phyloP scores from a whole-genome alignment of 106 monocot species.

The Allium cepa region DNA sequence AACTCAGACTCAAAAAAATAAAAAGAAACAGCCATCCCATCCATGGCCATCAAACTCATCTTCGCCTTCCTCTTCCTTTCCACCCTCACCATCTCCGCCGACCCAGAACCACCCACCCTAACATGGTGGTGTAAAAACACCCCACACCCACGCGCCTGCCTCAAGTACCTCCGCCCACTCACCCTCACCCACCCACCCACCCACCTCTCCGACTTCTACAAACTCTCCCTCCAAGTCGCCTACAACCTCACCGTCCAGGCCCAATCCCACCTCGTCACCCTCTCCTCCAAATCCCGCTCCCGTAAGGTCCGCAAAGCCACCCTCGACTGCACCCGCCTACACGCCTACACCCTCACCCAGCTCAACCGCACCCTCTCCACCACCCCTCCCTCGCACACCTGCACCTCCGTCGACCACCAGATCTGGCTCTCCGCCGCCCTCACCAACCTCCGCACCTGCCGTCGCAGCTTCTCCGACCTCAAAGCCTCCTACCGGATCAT shows the following conservation, averaged over 20 bases:
- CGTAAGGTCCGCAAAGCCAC: conserved; percentile 22
- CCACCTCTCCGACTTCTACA: conserved; percentile 26
- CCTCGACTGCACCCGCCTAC: conserved; percentile 40
- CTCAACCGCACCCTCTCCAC: conserved; percentile 42
- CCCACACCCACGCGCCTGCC: conserved; percentile 30
- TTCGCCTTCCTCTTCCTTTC: conserved; percentile 3
- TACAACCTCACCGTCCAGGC: conserved; percentile 1
- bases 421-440: conserved; percentile 80
- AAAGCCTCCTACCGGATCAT: conserved; percentile 17
- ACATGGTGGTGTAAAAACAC: conserved; percentile 20
- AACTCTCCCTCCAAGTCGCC: conserved; percentile 11
- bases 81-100: background rate
- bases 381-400: background rate
- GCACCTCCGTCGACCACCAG: conserved; percentile 34
- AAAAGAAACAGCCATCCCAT: too few species aligned
- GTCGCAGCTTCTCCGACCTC: conserved; percentile 37
- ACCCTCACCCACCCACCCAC: background rate
- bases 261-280: conserved; percentile 8
- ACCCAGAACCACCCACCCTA: background rate
- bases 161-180: conserved; percentile 11
- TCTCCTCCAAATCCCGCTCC: too few species aligned
- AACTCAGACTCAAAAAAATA: too few species aligned
- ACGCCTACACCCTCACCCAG: conserved; percentile 53
- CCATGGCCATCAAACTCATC: background rate
- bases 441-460: conserved; percentile 65